These are phyloP conservation scores for Lithocarpus polystachyus DNA, from an alignment of 306 rosid genomes.

Conservation along the genomic window DNA sequence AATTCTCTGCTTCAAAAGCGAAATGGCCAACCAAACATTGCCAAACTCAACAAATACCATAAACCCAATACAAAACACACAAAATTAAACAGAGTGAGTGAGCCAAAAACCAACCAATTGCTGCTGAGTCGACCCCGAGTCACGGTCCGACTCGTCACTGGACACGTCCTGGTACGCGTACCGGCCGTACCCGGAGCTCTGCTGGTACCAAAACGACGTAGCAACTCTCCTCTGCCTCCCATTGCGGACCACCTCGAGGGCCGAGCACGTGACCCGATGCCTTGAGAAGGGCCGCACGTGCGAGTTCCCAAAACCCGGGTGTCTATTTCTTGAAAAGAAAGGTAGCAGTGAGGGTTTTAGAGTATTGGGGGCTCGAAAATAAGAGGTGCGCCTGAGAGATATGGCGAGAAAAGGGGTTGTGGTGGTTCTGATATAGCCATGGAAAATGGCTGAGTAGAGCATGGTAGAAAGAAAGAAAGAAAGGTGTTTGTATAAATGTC, in stretches of 20 bases:
- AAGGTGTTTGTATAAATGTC: neutral
- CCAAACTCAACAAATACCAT: neutral
- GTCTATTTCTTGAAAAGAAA: slow-evolving; percentile 10
- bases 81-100: neutral
- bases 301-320: slow-evolving; percentile 13
- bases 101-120: slow-evolving; percentile 44
- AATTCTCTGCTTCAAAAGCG: neutral
- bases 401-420: slow-evolving; percentile 26
- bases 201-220: slow-evolving; percentile 48
- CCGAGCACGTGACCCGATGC: slow-evolving; percentile 22
- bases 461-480: slow-evolving; percentile 13
- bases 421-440: slow-evolving; percentile 38
- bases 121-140: slow-evolving; percentile 40
- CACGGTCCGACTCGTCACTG: slow-evolving; percentile 70
- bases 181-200: slow-evolving; percentile 55
- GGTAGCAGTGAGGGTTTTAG: slow-evolving; percentile 20
- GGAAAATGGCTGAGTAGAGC: slow-evolving; percentile 48
- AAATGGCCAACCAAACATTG: neutral
- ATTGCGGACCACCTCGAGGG: slow-evolving; percentile 23
- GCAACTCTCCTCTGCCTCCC: slow-evolving; percentile 30
- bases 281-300: slow-evolving; percentile 15
- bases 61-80: neutral
- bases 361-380: neutral
- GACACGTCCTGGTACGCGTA: slow-evolving; percentile 59
- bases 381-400: slow-evolving; percentile 23